Conservation (phyloP, 2,329 filamentous ascomycete species). For the Microdochium nivale region DNA sequence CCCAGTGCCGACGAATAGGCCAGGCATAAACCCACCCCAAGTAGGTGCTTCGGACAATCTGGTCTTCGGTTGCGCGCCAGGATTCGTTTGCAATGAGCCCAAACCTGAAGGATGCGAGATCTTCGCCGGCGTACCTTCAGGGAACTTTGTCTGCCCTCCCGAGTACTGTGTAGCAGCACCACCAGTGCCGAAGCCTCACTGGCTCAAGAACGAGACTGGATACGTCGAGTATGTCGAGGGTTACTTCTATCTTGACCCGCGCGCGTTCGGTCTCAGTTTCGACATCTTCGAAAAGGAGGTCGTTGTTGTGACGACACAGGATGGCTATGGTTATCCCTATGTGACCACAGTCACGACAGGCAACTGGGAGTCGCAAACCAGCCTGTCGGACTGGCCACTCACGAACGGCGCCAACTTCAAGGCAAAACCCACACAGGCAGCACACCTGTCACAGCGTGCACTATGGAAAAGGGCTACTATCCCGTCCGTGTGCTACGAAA, state of each 20-base stretch:
- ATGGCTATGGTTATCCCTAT: constrained; percentile 18
- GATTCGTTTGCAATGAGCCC: constrained; percentile 42
- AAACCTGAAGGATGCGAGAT: constrained; percentile 41
- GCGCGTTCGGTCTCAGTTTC: constrained; percentile 53
- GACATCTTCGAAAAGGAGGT: constrained; percentile 47
- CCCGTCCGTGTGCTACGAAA: constrained; percentile 40
- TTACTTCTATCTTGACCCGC: constrained; percentile 59
- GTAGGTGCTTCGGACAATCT: constrained; percentile 28
- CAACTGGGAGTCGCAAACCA: constrained; percentile 44
- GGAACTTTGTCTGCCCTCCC: constrained; percentile 37
- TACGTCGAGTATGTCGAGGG: constrained; percentile 44
- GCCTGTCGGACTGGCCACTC: constrained; percentile 30
- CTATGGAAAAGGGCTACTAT: constrained; percentile 31
- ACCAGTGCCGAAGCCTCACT: constrained; percentile 23
- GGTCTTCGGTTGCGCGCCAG: constrained; percentile 46
- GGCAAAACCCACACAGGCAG: constrained; percentile 6
- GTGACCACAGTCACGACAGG: constrained; percentile 40
- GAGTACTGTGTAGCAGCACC: constrained; percentile 36
- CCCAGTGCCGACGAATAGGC: constrained; percentile 30
- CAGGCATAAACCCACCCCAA: constrained; percentile 9
- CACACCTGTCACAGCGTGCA: constrained; percentile 6
- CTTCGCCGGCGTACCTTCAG: constrained; percentile 36
- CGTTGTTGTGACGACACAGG: constrained; percentile 21
- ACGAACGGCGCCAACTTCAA: constrained; percentile 11
- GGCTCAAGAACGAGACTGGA: constrained; percentile 33